These are phyloP conservation scores for Lentithecium fluviatile DNA, from an alignment of 495 filamentous ascomycete genomes.

Conservation along the genomic window DNA sequence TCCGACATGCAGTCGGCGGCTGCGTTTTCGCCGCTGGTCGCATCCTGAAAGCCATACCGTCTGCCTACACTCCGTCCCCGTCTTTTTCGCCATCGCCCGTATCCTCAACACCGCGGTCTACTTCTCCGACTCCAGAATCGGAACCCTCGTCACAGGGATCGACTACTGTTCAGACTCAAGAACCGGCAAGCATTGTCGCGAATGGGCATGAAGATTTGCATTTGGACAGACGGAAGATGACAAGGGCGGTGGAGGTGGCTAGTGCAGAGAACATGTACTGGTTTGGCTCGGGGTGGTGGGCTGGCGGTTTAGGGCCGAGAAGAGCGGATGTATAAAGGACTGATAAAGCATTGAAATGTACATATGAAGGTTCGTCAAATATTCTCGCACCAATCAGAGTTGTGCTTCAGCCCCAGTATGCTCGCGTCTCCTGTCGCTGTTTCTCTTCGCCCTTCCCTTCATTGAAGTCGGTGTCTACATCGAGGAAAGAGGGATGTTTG, in stretches of 20 bases:
- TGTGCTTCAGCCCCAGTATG: no score
- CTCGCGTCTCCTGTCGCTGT: no score
- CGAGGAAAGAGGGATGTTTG: no score
- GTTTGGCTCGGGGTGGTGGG: constrained; percentile 35
- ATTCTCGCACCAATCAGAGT: no score
- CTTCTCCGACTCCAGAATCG: background rate
- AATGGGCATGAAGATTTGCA: constrained; percentile 38
- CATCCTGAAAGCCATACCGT: constrained; percentile 43
- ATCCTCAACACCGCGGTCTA: background rate
- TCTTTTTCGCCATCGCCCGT: background rate
- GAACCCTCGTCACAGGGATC: background rate
- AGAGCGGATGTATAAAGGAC: background rate
- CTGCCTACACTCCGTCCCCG: background rate
- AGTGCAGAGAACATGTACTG: constrained; percentile 32
- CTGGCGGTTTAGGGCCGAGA: constrained; percentile 23
- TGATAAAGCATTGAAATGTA: no score
- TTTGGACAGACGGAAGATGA: constrained; percentile 35
- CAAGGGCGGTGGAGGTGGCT: constrained; percentile 23
- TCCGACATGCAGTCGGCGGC: constrained; percentile 63
- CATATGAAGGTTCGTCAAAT: no score
- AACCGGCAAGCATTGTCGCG: constrained; percentile 9
- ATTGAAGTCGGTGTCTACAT: no score
- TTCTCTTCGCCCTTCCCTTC: no score
- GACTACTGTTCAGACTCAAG: no score
- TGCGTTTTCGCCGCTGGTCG: constrained; percentile 59